These are phyloP conservation scores for Tolypocladium pustulatum DNA, from an alignment of 2,329 filamentous ascomycete genomes.

Conservation along the genomic window DNA sequence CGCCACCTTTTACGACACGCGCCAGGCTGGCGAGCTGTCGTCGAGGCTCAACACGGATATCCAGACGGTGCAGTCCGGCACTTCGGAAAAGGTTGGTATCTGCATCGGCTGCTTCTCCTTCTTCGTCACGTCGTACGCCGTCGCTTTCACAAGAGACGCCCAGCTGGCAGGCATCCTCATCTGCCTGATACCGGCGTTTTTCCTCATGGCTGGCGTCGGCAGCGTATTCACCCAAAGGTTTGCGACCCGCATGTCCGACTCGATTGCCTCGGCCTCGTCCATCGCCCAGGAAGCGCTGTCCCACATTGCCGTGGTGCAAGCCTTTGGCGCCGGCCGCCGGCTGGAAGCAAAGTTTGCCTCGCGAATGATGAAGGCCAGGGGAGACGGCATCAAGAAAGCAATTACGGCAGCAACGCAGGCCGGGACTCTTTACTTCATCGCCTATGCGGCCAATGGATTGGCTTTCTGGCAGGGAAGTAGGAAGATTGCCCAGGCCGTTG, in stretches of 20 bases:
- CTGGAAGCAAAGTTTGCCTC: slow-evolving; percentile 49
- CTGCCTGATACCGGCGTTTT: slow-evolving; percentile 51
- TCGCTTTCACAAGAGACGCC: slow-evolving; percentile 55
- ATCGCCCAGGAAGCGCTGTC: slow-evolving; percentile 53
- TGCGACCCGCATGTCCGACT: slow-evolving; percentile 35
- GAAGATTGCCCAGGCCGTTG: slow-evolving; percentile 30
- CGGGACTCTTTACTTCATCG: slow-evolving; percentile 55
- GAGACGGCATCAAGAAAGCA: slow-evolving; percentile 47
- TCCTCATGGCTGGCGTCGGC: slow-evolving; percentile 46
- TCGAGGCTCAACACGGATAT: slow-evolving; percentile 56
- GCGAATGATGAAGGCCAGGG: slow-evolving; percentile 37
- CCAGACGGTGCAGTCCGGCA: slow-evolving; percentile 55
- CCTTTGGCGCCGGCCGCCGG: slow-evolving; percentile 47
- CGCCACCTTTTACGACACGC: slow-evolving; percentile 51
- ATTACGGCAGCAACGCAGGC: slow-evolving; percentile 45
- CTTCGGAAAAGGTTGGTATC: slow-evolving; percentile 61
- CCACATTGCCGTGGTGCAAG: slow-evolving; percentile 51
- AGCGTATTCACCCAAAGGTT: slow-evolving; percentile 44
- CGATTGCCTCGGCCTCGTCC: slow-evolving; percentile 46
- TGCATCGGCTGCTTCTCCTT: slow-evolving; percentile 52
- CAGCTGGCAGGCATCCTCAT: slow-evolving; percentile 54
- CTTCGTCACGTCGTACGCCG: slow-evolving; percentile 55
- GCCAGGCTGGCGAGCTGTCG: slow-evolving; percentile 52
- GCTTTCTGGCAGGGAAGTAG: slow-evolving; percentile 58
- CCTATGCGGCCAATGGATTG: slow-evolving; percentile 55